Conservation (phyloP, 106 monocot genomes). For the Allium sativum region DNA sequence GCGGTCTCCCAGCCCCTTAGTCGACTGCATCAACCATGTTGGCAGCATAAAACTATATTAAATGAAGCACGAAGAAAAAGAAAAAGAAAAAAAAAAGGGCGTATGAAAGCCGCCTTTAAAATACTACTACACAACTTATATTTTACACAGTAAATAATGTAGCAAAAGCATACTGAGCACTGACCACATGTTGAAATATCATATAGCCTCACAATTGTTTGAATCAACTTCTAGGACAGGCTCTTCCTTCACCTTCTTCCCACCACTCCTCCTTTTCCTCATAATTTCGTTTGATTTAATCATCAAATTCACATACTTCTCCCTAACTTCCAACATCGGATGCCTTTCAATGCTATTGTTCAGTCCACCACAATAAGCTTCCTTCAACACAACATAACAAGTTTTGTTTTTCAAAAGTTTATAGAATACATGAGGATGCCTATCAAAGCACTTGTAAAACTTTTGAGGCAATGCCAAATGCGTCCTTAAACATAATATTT, state of each 20-base stretch:
- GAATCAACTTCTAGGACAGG: neutral
- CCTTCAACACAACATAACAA: slow-evolving; percentile 82
- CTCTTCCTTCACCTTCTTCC: slow-evolving; percentile 2
- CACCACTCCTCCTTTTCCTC: slow-evolving; percentile 24
- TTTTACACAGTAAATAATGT: too few relatives aligned
- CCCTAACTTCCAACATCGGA: slow-evolving; percentile 42
- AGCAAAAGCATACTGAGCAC: too few relatives aligned
- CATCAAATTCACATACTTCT: slow-evolving; percentile 60
- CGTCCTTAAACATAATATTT: slow-evolving; percentile 52
- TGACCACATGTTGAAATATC: too few relatives aligned
- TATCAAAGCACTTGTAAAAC: slow-evolving; percentile 57
- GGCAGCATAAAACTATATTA: too few relatives aligned
- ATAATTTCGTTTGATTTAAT: slow-evolving; percentile 42
- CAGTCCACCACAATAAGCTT: slow-evolving; percentile 24
- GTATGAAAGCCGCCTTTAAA: too few relatives aligned
- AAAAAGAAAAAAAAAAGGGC: too few relatives aligned
- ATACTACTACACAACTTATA: too few relatives aligned
- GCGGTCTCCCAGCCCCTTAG: too few relatives aligned
- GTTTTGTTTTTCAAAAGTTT: slow-evolving; percentile 77
- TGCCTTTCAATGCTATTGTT: slow-evolving; percentile 39
- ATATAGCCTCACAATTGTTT: too few relatives aligned
- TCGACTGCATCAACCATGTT: too few relatives aligned
- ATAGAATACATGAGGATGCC: slow-evolving; percentile 79
- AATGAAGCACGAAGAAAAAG: too few relatives aligned
- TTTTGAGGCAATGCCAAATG: slow-evolving; percentile 60